Conservation (phyloP, 139 green algal genomes). For the Chlorella sp. region DNA sequence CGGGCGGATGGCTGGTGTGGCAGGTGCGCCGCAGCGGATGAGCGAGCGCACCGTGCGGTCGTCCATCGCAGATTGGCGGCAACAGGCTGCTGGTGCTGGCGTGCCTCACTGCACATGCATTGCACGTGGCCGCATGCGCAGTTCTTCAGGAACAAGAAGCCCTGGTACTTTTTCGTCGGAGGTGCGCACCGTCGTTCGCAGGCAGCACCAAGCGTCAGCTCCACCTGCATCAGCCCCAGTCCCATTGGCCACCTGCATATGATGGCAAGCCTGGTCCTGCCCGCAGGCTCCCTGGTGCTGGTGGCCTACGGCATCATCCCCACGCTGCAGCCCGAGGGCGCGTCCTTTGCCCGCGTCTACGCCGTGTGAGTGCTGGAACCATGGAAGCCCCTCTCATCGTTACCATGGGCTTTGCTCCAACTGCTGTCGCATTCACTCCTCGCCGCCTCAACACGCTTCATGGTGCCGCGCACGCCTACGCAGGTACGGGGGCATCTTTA, state of each 20-base stretch:
- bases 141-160: conserved; percentile 37
- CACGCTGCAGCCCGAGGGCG: conserved; percentile 60
- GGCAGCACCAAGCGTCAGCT: neutral
- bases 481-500: conserved; percentile 85
- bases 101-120: no score
- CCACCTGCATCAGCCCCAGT: neutral
- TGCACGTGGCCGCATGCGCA: no score
- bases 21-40: no score
- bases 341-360: conserved; percentile 48
- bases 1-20: conserved; percentile 76
- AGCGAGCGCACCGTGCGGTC: no score
- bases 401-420: conserved; percentile 45
- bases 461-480: neutral
- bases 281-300: conserved; percentile 45
- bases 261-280: neutral
- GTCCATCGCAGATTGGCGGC: no score
- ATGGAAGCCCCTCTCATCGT: neutral
- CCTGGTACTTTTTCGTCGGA: conserved; percentile 42
- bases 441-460: neutral
- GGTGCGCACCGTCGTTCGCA: conserved; percentile 19
- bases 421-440: conserved; percentile 8
- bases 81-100: no score
- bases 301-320: conserved; percentile 73
- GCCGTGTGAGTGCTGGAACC: conserved; percentile 60
- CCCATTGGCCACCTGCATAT: neutral